Evolutionary conservation across 768 basidiomycete species (phyloP).

Genomic region (Russula sp.): DNA sequence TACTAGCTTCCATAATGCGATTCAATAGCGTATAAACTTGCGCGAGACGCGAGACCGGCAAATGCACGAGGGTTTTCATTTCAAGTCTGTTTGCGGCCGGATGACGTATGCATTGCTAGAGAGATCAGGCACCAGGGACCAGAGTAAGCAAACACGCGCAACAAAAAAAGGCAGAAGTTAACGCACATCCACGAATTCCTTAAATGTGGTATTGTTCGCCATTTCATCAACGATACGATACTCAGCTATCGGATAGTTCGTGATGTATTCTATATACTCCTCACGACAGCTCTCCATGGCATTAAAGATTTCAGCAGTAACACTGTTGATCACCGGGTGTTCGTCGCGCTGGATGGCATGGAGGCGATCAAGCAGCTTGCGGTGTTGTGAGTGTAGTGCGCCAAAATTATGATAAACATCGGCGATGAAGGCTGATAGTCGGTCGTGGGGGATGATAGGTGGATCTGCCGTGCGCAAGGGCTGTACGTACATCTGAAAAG

Average conservation of each 20-base stretch:
- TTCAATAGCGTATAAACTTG: conserved; percentile 84
- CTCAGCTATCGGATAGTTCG: conserved; percentile 89
- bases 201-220: conserved; percentile 73
- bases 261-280: conserved; percentile 87
- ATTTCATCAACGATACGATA: conserved; percentile 85
- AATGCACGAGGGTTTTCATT: conserved; percentile 89
- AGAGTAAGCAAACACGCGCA: not conserved
- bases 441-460: conserved; percentile 67
- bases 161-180: not conserved
- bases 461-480: conserved; percentile 71
- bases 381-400: conserved; percentile 69
- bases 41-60: conserved; percentile 82
- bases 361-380: conserved; percentile 67
- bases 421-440: conserved; percentile 65
- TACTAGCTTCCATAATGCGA: conserved; percentile 69
- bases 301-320: conserved; percentile 81
- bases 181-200: conserved; percentile 71
- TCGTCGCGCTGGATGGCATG: conserved; percentile 86
- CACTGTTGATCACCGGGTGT: conserved; percentile 66
- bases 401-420: conserved; percentile 88
- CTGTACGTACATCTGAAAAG: conserved; percentile 68
- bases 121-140: not conserved
- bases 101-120: conserved; percentile 48
- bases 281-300: conserved; percentile 90
- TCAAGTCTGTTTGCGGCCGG: conserved; percentile 76